phyloP scores from a whole-genome alignment of 163 green algal species.

The Chlamydomonas reinhardtii region DNA sequence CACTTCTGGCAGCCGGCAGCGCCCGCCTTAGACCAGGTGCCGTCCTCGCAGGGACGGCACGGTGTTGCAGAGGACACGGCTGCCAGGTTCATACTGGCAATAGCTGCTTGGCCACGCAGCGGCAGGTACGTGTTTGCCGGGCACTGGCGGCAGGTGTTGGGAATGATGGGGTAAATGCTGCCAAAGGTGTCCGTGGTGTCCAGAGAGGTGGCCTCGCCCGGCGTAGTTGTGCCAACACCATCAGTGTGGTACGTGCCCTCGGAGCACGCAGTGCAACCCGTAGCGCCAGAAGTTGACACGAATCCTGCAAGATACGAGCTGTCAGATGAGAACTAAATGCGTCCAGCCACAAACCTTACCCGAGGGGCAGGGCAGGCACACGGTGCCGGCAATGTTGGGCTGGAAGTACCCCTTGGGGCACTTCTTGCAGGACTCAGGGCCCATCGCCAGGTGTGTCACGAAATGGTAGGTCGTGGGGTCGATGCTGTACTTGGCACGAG shows the following conservation, averaged over 20 bases:
- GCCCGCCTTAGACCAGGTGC: background rate
- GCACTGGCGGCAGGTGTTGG: constrained; percentile 44
- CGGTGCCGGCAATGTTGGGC: constrained; percentile 31
- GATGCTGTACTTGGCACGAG: too few species aligned
- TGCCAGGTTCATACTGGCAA: background rate
- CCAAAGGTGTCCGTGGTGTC: too few species aligned
- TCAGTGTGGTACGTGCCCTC: constrained; percentile 25
- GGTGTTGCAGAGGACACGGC: background rate
- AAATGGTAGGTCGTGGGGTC: too few species aligned
- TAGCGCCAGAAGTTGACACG: background rate
- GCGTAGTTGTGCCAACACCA: too few species aligned
- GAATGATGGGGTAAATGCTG: background rate
- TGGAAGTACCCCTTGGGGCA: constrained; percentile 47
- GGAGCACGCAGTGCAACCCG: constrained; percentile 10
- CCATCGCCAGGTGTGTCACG: background rate
- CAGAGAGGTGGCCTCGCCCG: too few species aligned
- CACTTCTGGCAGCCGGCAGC: constrained; percentile 1
- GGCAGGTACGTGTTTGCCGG: constrained; percentile 43
- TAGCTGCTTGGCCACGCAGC: constrained; percentile 23
- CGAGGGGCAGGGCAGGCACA: constrained; percentile 46
- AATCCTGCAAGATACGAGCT: constrained; percentile 4
- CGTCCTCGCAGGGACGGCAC: constrained; percentile 45
- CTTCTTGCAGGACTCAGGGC: background rate
- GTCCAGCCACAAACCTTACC: background rate
- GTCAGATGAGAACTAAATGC: background rate